Percentiles rank a stretch among this genome's conserved stretches.
Conservation (phyloP, 2,329 filamentous ascomycete genomes). For the Trichothecium sympodiale region DNA sequence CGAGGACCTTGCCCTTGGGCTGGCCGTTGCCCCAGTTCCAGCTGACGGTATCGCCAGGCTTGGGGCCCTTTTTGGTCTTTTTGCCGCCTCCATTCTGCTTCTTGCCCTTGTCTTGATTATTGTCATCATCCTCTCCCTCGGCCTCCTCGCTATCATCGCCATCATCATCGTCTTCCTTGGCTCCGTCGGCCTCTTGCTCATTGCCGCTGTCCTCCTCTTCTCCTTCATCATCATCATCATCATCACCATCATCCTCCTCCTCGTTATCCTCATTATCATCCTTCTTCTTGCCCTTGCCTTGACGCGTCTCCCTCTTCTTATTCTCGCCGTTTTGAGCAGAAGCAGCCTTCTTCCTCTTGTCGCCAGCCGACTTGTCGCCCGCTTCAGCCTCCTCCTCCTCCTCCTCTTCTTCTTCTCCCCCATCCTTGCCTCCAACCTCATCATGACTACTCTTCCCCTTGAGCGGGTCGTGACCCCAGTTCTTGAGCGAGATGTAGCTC, state of each 20-base stretch:
- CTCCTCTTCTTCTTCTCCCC: slow-evolving; percentile 4
- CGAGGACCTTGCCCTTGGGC: slow-evolving; percentile 30
- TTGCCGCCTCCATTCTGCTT: slow-evolving; percentile 6
- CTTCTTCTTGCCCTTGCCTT: slow-evolving; percentile 13
- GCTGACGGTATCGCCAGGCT: slow-evolving; percentile 30
- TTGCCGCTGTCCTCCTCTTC: slow-evolving; percentile 4
- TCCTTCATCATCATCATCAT: slow-evolving; percentile 6
- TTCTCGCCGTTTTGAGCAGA: slow-evolving; percentile 12
- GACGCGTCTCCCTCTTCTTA: slow-evolving; percentile 20
- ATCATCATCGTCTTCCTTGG: slow-evolving; percentile 2
- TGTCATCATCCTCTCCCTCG: slow-evolving; percentile 7
- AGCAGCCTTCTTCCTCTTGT: slow-evolving; percentile 15
- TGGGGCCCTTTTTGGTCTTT: slow-evolving; percentile 18
- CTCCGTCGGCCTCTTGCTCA: slow-evolving; percentile 5
- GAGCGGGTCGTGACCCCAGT: slow-evolving; percentile 46
- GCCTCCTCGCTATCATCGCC: slow-evolving; percentile 6
- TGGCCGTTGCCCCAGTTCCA: slow-evolving; percentile 35
- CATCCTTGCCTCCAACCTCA: slow-evolving; percentile 6
- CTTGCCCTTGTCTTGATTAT: slow-evolving; percentile 4
- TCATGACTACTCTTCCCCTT: slow-evolving; percentile 22
- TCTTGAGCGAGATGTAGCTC: slow-evolving; percentile 49
- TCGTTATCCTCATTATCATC: slow-evolving; percentile 9
- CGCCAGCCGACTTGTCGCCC: slow-evolving; percentile 9
- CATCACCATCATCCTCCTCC: slow-evolving; percentile 4
- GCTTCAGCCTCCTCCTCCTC: slow-evolving; percentile 1